Conservation (phyloP, 2,329 filamentous ascomycete genomes). For the Stemphylium lycopersici region DNA sequence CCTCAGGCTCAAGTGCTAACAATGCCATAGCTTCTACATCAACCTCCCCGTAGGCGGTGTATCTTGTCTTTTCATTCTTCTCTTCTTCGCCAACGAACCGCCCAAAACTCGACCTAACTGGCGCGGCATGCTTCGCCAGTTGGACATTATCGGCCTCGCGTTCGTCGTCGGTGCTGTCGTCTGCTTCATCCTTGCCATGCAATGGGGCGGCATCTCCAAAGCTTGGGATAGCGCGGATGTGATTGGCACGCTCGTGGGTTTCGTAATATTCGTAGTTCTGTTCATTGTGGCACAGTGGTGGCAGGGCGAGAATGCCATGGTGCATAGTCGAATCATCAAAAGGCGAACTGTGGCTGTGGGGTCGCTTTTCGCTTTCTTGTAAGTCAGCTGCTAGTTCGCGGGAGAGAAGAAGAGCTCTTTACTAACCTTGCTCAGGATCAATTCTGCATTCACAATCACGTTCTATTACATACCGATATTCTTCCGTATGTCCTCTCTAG, state of each 20-base stretch:
- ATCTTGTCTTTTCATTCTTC: slow-evolving; percentile 37
- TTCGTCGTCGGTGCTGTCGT: slow-evolving; percentile 50
- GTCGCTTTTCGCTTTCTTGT: slow-evolving; percentile 47
- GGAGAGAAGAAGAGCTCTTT: background rate
- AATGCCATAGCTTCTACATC: slow-evolving; percentile 38
- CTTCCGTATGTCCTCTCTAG: slow-evolving; percentile 51
- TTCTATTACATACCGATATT: slow-evolving; percentile 58
- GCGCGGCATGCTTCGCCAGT: slow-evolving; percentile 50
- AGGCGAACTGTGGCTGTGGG: slow-evolving; percentile 46
- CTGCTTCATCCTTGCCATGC: slow-evolving; percentile 54
- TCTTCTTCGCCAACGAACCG: slow-evolving; percentile 39
- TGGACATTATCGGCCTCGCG: slow-evolving; percentile 54
- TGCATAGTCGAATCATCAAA: slow-evolving; percentile 49
- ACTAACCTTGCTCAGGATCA: background rate
- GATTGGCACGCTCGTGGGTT: slow-evolving; percentile 55
- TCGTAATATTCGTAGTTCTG: slow-evolving; percentile 44
- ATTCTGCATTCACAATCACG: slow-evolving; percentile 41
- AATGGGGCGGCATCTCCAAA: slow-evolving; percentile 50
- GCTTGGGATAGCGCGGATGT: slow-evolving; percentile 47
- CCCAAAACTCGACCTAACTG: slow-evolving; percentile 19
- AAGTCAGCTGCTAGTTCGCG: background rate
- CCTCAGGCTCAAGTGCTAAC: background rate
- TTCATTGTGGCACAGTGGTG: slow-evolving; percentile 48
- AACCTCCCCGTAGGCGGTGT: slow-evolving; percentile 55
- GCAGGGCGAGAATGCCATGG: slow-evolving; percentile 50